Evolutionary conservation across 176 grass and related monocot species (phyloP), one percentile per base, ranked within the genome.

Genomic region (Avena eriantha): DNA sequence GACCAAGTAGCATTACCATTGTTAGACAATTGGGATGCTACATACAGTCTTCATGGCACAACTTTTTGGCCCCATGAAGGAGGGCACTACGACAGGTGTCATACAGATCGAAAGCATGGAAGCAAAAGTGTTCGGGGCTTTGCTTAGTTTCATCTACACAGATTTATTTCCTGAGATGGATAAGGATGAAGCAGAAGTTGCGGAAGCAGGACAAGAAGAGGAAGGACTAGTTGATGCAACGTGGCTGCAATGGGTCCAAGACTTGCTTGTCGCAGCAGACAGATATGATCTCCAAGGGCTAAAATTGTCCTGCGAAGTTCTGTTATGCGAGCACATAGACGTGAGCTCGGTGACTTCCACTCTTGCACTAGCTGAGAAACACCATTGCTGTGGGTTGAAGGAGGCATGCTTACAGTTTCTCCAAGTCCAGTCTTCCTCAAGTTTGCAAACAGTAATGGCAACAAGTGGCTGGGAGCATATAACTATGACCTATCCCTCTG

Each of bases 51-150:
- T 88, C 31, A 78, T 43, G 77, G 91, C 80, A 4, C 58, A 89
- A 47, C 80, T 92, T n/a, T 86, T 70, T n/a, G 85, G 91, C n/a
- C 69, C 47, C 41, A 90, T 90, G 91, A 70, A 86, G 14, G 88
- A 87, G 8, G 66, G 78, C 34, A 68, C 56, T 16, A 79, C 69
- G 43, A 14, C 58, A 0, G 24, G 70, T n/a, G 11, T 57, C 51
- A 76, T 93, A 73, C 67, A 65, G 35, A 87, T 90, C 4, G 35
- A 83, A 60, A 83, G 89, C 14, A 87, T 80, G 24, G 53, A 55
- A 1, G 79, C 78, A 45, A 31, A 71, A 46, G 89, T 82, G 8
- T 90, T 90, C 61, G 83, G 71, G 5, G 73, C 22, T 16, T 4
- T 76, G 73, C 73, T 76, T 76, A 26, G 39, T 39, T 76, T 76